Evolutionary conservation across 768 basidiomycete genomes (phyloP).

Genomic region (Auriscalpium microsporum): DNA sequence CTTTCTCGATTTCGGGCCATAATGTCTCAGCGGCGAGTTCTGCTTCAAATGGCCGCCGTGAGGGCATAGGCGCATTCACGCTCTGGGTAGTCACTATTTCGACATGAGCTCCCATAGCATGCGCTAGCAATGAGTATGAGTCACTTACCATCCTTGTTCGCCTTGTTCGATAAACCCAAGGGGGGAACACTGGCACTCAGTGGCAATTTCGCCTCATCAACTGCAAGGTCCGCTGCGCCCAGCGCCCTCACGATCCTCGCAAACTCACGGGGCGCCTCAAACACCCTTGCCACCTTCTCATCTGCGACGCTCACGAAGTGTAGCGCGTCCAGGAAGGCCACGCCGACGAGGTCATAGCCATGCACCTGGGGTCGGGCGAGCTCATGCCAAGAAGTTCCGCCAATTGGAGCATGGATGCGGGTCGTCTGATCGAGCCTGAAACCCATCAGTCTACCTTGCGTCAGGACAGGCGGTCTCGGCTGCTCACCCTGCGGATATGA

Average conservation of each 20-base stretch:
- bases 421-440: constrained; percentile 84
- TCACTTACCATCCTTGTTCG: constrained; percentile 56
- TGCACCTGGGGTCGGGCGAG: constrained; percentile 91
- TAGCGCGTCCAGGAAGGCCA: constrained; percentile 64
- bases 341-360: constrained; percentile 86
- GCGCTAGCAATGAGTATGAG: neutral
- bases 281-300: constrained; percentile 91
- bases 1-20: constrained; percentile 95
- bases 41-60: constrained; percentile 70
- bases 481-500: constrained; percentile 76
- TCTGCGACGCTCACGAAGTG: constrained; percentile 89
- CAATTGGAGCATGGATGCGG: constrained; percentile 67
- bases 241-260: constrained; percentile 51
- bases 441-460: constrained; percentile 2
- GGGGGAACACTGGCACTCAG: constrained; percentile 86
- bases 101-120: neutral
- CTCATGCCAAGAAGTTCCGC: constrained; percentile 68
- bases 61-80: constrained; percentile 17
- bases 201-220: constrained; percentile 53
- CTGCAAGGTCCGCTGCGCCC: constrained; percentile 37
- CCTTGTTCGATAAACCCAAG: constrained; percentile 90
- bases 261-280: constrained; percentile 83
- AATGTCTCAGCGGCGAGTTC: constrained; percentile 81
- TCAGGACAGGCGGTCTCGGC: neutral
- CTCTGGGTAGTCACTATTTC: constrained; percentile 13